Evolutionary conservation across 2,329 filamentous ascomycete species (phyloP), one percentile per base, ranked within the genome.

Genomic region (Leptodontidium sp.): DNA sequence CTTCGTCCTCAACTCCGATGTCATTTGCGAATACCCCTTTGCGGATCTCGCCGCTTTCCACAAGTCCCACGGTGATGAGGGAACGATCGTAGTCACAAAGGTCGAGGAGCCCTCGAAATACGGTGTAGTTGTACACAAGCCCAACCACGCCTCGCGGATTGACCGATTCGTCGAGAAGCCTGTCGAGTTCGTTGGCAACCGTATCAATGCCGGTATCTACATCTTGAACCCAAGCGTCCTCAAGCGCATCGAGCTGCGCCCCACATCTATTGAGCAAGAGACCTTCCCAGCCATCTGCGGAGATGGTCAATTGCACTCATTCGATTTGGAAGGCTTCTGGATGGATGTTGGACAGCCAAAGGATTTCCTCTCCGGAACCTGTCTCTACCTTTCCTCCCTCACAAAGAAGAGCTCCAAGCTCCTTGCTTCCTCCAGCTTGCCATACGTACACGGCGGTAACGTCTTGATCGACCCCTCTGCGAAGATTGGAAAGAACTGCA

Each of bases 161-260:
- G 96, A 99, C 83, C 94, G 96, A 75, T 99, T 99, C 84, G 96
- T 99, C 75, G 95, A 99, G 89, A 99, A 99, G 87, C 95, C 95
- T 47, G 93, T 98, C 80, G 93, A 98, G 84, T 98, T 98, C 79
- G 95, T 98, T 68, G 95, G 95, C 77, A 98, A 98, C 88, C 92
- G 95, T 74, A 98, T 98, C 87, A 98, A 98, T 78, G 96, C 95
- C 75, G 96, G 96, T 83, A 93, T 98, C 83, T 98, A 98, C 86
- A 97, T 98, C 77, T 87, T 98, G 78, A 98, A 98, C 86, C 94
- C 94, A 61, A 94, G 91, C 63, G 90, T 98, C 50, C 89, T 99
- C 70, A 85, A 90, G 75, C 92, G 95, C 80, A 98, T 99, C 78
- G 95, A 98, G 82, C 90, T 98, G 74, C 93, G 95, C 71, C 96